Conservation (phyloP, 306 rosid species). For the Quercus mongolica region DNA sequence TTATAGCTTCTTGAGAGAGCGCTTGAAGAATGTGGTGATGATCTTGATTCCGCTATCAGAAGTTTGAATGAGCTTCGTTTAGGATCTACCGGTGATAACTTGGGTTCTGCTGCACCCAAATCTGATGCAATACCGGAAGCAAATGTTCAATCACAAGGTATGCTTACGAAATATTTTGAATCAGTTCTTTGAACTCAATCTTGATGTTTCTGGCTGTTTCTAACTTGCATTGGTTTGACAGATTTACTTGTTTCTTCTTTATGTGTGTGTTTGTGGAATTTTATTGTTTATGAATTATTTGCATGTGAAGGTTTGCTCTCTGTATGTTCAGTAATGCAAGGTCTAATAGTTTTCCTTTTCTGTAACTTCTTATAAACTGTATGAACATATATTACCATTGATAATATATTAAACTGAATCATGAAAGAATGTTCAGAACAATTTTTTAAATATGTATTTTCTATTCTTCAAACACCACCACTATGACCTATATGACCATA, state of each 20-base stretch:
- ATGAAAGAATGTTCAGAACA: not conserved
- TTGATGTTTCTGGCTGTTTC: not conserved
- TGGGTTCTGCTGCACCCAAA: slow-evolving; percentile 29
- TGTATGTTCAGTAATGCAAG: not conserved
- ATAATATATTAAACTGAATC: not conserved
- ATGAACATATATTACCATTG: not conserved
- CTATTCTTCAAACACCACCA: not conserved
- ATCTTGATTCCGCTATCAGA: slow-evolving; percentile 74
- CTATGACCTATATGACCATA: not conserved
- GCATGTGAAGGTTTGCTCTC: not conserved
- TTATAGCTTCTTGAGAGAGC: slow-evolving; percentile 64
- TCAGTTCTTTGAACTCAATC: not conserved
- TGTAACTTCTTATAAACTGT: not conserved
- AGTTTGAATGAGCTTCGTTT: slow-evolving; percentile 65
- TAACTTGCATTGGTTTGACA: not conserved
- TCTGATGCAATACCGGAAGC: slow-evolving; percentile 26
- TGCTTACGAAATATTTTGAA: not conserved
- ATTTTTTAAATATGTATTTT: not conserved
- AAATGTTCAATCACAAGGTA: slow-evolving; percentile 44
- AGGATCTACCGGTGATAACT: slow-evolving; percentile 24
- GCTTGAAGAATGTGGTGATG: slow-evolving; percentile 71
- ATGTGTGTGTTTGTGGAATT: not conserved
- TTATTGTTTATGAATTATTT: not conserved
- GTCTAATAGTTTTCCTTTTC: not conserved
- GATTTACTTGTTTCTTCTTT: not conserved